Conservation (phyloP, 768 basidiomycete species). For the Pisolithus microcarpus region DNA sequence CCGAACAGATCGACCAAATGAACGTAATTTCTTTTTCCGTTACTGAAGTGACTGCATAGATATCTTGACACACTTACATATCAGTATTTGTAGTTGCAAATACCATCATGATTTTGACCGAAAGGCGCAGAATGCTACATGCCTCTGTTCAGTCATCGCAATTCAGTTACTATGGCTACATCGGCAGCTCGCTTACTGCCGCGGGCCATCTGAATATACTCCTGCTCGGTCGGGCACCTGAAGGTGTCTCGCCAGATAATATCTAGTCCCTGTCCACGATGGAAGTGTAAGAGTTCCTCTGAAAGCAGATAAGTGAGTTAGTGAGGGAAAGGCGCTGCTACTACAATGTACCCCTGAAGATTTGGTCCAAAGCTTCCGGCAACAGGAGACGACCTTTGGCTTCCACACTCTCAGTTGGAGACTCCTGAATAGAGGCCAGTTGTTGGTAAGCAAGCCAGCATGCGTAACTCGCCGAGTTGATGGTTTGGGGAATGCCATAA, state of each 20-base stretch:
- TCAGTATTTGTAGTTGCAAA: conserved; percentile 51
- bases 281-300: conserved; percentile 70
- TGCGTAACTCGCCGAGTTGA: conserved; percentile 95
- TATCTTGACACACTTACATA: conserved; percentile 35
- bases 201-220: too few relatives aligned
- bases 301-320: conserved; percentile 28
- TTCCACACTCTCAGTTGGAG: conserved; percentile 44
- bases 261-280: conserved; percentile 93
- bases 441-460: conserved; percentile 47
- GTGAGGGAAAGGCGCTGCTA: conserved; percentile 1
- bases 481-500: conserved; percentile 93
- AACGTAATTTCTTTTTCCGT: conserved; percentile 61
- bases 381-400: conserved; percentile 16
- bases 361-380: conserved; percentile 47
- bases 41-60: not conserved
- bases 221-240: not conserved
- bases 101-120: conserved; percentile 94
- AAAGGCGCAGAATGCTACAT: conserved; percentile 57
- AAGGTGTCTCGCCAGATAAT: conserved; percentile 78
- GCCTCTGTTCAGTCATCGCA: too few relatives aligned
- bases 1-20: conserved; percentile 85
- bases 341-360: conserved; percentile 60
- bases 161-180: too few relatives aligned
- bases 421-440: conserved; percentile 39
- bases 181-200: too few relatives aligned